phyloP scores from a whole-genome alignment of 1,139 yeast genomes.

The Suhomyces ambrosiae region DNA sequence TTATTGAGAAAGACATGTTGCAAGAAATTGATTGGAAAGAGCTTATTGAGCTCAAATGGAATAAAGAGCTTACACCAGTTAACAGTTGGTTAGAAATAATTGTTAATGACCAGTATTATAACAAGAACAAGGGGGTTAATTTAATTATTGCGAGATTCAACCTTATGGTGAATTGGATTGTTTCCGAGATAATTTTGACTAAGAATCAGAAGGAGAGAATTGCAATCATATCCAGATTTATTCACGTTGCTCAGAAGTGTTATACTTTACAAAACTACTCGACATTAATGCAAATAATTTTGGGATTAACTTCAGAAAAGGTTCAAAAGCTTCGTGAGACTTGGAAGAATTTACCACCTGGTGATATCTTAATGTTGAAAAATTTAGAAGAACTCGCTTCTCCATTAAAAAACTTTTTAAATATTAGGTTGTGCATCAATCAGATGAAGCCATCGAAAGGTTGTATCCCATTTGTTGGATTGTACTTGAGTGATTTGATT shows the following conservation, averaged over 20 bases:
- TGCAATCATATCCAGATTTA: constrained; percentile 72
- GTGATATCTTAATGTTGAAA: constrained; percentile 62
- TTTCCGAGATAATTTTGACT: constrained; percentile 81
- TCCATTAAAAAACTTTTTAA: constrained; percentile 65
- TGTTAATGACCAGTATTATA: constrained; percentile 56
- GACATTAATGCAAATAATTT: constrained; percentile 81
- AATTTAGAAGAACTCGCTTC: constrained; percentile 66
- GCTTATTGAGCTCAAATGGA: constrained; percentile 76
- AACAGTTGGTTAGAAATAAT: constrained; percentile 85
- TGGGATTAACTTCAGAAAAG: constrained; percentile 78
- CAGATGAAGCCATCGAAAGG: constrained; percentile 71
- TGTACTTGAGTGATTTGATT: constrained; percentile 80
- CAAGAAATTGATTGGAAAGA: constrained; percentile 93
- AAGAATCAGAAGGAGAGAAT: constrained; percentile 58
- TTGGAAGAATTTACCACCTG: constrained; percentile 65
- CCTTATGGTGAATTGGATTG: constrained; percentile 88
- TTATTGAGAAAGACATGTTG: constrained; percentile 81
- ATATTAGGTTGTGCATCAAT: constrained; percentile 64
- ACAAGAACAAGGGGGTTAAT: constrained; percentile 67
- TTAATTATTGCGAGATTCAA: constrained; percentile 87
- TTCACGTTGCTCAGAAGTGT: constrained; percentile 82
- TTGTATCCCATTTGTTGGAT: constrained; percentile 86
- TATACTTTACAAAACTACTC: constrained; percentile 76
- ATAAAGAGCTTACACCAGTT: constrained; percentile 65
- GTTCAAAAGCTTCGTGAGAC: constrained; percentile 66